These are phyloP conservation scores for Tricholoma matsutake DNA, from an alignment of 768 basidiomycete species.

Conservation along the genomic window DNA sequence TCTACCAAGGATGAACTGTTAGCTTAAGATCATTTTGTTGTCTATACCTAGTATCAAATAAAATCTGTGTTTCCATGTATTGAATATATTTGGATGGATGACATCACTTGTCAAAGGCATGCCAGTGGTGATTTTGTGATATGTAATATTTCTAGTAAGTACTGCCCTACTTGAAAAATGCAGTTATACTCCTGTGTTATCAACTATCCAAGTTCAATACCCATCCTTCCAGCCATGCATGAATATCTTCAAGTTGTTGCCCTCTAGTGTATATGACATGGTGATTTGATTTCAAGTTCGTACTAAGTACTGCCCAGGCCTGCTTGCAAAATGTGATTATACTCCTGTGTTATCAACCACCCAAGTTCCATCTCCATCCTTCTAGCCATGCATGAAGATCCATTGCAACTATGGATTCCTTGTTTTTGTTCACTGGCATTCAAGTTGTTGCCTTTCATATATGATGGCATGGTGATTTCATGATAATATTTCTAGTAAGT, in stretches of 20 bases:
- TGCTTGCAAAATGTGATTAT: background rate
- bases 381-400: no score
- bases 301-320: background rate
- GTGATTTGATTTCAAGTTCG: no score
- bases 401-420: background rate
- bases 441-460: no score
- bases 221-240: background rate
- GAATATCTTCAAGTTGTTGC: no score
- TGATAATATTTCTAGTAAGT: no score
- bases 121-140: background rate
- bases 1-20: background rate
- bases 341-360: background rate
- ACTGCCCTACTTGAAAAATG: background rate
- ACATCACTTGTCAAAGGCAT: background rate
- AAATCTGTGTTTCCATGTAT: background rate
- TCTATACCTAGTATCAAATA: background rate
- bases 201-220: background rate
- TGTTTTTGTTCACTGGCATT: no score
- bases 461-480: no score
- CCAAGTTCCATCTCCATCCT: background rate
- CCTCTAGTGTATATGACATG: no score
- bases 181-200: background rate
- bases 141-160: background rate
- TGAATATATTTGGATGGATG: background rate
- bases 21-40: background rate